Evolutionary conservation across 371 early-diverging fungal species (phyloP).

Genomic region (Dichotomocladium elegans): DNA sequence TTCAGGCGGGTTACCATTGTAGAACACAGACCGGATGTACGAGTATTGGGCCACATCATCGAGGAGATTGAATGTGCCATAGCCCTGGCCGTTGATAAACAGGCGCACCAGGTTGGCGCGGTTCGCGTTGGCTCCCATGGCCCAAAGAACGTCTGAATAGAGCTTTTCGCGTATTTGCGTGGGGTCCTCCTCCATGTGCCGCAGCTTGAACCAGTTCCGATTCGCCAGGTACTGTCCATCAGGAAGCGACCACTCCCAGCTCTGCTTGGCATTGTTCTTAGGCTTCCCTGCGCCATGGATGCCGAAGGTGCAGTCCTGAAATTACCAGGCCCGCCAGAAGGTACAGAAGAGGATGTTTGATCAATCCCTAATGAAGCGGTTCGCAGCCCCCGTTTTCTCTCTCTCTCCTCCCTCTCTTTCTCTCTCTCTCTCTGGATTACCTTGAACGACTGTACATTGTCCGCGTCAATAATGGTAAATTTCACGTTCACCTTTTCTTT

Average conservation of each 20-base stretch:
- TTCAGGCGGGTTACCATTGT: slow-evolving; percentile 37
- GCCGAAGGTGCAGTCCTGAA: slow-evolving; percentile 31
- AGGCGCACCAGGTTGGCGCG: slow-evolving; percentile 51
- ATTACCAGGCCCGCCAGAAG: slow-evolving; percentile 38
- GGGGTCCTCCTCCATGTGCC: slow-evolving; percentile 58
- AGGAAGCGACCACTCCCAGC: slow-evolving; percentile 45
- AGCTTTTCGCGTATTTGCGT: slow-evolving; percentile 59
- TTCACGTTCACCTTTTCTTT: slow-evolving; percentile 16
- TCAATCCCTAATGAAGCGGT: no score
- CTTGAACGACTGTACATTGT: slow-evolving; percentile 34
- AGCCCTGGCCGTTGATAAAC: slow-evolving; percentile 46
- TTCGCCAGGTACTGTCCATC: slow-evolving; percentile 25
- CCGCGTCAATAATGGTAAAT: slow-evolving; percentile 43
- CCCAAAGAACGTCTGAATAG: slow-evolving; percentile 46
- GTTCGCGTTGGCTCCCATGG: slow-evolving; percentile 46
- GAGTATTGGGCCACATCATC: slow-evolving; percentile 52
- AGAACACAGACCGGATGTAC: slow-evolving; percentile 42
- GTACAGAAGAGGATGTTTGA: no score
- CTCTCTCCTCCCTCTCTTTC: no score
- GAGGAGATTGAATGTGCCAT: slow-evolving; percentile 54
- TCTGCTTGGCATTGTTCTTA: slow-evolving; percentile 57
- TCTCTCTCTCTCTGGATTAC: slow-evolving; percentile 6
- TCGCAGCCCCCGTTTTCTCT: no score
- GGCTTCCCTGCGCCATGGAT: slow-evolving; percentile 54
- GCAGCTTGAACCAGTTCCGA: slow-evolving; percentile 52